Conservation (phyloP, 2,329 filamentous ascomycete genomes). For the Colletotrichum cuscutae region DNA sequence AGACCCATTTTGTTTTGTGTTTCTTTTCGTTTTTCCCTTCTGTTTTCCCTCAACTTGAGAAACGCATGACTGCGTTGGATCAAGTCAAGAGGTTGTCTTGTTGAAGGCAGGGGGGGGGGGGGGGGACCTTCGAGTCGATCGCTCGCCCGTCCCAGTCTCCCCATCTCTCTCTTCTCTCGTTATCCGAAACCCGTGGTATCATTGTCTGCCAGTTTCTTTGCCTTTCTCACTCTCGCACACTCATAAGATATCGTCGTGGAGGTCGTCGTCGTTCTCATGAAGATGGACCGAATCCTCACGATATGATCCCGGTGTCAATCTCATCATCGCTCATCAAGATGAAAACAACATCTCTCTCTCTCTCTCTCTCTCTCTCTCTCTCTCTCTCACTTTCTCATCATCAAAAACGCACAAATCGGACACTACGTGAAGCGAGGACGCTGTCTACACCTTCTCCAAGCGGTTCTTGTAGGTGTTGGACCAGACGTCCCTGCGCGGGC, state of each 20-base stretch:
- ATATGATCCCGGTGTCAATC: not conserved
- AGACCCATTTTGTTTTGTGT: not conserved
- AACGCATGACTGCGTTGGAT: not conserved
- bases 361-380: no score
- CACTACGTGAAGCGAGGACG: not conserved
- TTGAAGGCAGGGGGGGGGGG: no score
- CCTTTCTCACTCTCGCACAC: not conserved
- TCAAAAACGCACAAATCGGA: not conserved
- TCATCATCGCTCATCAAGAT: not conserved
- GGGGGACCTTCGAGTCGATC: not conserved
- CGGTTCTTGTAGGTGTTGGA: slow-evolving; percentile 35
- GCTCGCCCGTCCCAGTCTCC: not conserved
- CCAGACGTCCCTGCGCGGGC: slow-evolving; percentile 47
- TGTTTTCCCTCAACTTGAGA: no score
- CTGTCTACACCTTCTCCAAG: slow-evolving; percentile 13
- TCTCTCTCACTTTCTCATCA: not conserved
- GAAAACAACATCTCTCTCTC: not conserved
- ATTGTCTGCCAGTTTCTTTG: not conserved
- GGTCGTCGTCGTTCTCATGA: not conserved
- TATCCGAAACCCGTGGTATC: not conserved
- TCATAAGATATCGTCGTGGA: not conserved
- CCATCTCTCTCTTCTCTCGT: not conserved
- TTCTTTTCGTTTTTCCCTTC: not conserved
- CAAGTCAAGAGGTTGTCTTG: not conserved
- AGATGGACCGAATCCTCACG: not conserved